Evolutionary conservation across 176 grass and related monocot genomes (phyloP).

Genomic region (Oryza officinalis): DNA sequence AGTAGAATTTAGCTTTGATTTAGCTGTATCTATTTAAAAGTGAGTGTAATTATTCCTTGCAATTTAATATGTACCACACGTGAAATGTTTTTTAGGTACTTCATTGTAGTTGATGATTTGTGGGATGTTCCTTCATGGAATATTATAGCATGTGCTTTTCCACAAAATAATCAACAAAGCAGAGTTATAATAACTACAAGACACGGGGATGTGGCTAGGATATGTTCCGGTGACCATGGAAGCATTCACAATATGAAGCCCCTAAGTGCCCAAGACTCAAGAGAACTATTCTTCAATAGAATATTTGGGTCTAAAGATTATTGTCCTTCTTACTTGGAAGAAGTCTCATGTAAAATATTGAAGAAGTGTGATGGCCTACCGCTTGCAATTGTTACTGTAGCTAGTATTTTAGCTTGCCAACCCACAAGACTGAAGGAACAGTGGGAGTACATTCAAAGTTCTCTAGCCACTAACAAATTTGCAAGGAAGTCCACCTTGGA

Average conservation of each 20-base stretch:
- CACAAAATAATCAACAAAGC: background rate
- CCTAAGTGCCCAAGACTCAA: background rate
- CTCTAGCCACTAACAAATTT: background rate
- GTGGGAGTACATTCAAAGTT: background rate
- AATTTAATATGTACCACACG: background rate
- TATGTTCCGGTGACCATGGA: background rate
- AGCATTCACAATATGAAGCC: background rate
- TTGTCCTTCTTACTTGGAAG: background rate
- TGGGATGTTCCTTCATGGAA: conserved; percentile 27
- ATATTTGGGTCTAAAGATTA: background rate
- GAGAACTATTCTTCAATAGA: background rate
- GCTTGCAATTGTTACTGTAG: background rate
- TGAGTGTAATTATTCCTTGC: too few species aligned
- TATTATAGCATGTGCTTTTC: background rate
- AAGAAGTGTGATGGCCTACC: background rate
- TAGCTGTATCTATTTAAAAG: background rate
- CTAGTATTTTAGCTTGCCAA: background rate
- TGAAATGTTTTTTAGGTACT: background rate
- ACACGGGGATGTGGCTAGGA: conserved; percentile 1
- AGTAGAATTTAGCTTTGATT: background rate
- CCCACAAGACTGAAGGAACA: background rate
- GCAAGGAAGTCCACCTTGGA: background rate
- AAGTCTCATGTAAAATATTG: background rate
- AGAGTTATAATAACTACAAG: background rate
- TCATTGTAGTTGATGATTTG: conserved; percentile 15